A percentile compares a stretch with the other conserved stretches of the same genome.
Conservation (phyloP, 352 stramenopile genomes). For the Phytophthora kernoviae region DNA sequence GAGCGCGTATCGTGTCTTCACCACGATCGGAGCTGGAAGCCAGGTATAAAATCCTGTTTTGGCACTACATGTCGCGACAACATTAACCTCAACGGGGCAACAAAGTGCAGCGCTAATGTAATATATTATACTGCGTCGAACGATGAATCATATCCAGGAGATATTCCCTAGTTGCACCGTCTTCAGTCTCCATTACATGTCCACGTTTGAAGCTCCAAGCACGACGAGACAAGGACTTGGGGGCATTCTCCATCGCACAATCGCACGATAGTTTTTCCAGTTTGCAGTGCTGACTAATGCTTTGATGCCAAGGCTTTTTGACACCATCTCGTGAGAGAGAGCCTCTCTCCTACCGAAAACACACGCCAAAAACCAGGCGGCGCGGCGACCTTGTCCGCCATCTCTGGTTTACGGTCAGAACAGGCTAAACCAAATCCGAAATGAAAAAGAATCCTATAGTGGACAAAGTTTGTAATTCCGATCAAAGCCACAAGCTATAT, state of each 20-base stretch:
- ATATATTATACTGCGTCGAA: not conserved
- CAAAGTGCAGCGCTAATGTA: too few species aligned
- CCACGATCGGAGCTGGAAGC: not conserved
- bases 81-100: too few species aligned
- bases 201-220: too few species aligned
- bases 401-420: not conserved
- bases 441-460: too few species aligned
- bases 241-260: not conserved
- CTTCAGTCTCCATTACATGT: too few species aligned
- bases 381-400: not conserved
- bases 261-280: conserved; percentile 1
- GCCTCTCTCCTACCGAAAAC: conserved; percentile 1
- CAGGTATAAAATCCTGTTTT: too few species aligned
- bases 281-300: not conserved
- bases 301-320: not conserved
- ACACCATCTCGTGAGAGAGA: not conserved
- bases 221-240: too few species aligned
- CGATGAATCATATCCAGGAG: not conserved
- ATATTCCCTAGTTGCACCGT: not conserved
- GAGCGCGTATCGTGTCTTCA: not conserved
- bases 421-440: not conserved
- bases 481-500: too few species aligned
- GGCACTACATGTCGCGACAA: too few species aligned
- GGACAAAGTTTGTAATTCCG: too few species aligned
- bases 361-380: not conserved